A percentile compares a stretch with the other conserved stretches of the same genome.
Conservation (phyloP, 192 early-diverging fungal genomes). For the Geosiphon pyriformis region DNA sequence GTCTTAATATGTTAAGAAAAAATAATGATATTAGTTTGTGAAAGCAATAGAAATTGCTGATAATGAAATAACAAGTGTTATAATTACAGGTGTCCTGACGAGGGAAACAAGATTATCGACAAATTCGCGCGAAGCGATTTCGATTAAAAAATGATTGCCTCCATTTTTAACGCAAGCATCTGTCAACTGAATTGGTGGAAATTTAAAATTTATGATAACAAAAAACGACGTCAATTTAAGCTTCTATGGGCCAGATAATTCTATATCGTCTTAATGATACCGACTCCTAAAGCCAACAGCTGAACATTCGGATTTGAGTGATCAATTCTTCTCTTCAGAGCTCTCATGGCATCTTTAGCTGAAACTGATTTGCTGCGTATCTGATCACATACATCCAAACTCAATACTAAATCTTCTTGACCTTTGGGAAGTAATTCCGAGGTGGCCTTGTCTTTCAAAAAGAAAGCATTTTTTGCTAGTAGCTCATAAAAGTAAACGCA, state of each 20-base stretch:
- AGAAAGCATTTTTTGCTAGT: background rate
- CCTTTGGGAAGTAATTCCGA: constrained; percentile 85
- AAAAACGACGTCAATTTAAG: background rate
- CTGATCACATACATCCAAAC: constrained; percentile 90
- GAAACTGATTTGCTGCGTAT: constrained; percentile 79
- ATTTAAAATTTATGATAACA: no score
- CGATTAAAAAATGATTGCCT: constrained; percentile 77
- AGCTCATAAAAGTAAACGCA: background rate
- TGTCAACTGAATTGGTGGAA: constrained; percentile 65
- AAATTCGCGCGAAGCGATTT: constrained; percentile 86
- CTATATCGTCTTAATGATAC: background rate
- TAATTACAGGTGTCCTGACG: constrained; percentile 48
- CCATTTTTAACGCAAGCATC: constrained; percentile 97
- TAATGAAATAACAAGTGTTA: background rate
- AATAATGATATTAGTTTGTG: no score
- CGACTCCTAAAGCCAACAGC: constrained; percentile 75
- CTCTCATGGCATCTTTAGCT: constrained; percentile 66
- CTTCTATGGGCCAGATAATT: background rate
- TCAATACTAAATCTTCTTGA: constrained; percentile 73
- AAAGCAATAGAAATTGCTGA: background rate
- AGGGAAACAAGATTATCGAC: constrained; percentile 75
- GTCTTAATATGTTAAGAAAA: no score
- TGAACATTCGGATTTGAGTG: constrained; percentile 95
- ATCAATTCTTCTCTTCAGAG: constrained; percentile 75
- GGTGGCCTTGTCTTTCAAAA: constrained; percentile 64